Conservation (phyloP, 2,329 filamentous ascomycete genomes). For the Chrysosporium keratinophilum region DNA sequence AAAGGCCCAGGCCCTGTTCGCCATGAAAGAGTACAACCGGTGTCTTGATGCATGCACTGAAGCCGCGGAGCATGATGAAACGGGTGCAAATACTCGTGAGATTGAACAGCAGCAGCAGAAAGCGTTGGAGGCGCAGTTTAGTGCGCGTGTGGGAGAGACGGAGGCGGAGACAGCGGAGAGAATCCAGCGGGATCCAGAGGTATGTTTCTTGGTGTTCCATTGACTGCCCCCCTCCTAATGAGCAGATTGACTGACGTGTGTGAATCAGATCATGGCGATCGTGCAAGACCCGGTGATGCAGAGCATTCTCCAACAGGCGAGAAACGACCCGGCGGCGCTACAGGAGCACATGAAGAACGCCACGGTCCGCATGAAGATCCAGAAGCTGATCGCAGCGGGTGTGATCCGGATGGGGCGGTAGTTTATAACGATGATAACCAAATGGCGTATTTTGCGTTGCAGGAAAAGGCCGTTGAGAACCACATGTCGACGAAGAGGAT, state of each 20-base stretch:
- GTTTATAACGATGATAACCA: constrained; percentile 6
- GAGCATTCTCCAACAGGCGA: constrained; percentile 90
- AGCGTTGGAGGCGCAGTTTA: constrained; percentile 80
- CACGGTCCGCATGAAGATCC: constrained; percentile 72
- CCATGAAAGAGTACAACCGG: constrained; percentile 97
- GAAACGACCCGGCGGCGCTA: constrained; percentile 80
- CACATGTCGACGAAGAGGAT: constrained; percentile 4
- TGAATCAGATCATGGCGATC: constrained; percentile 62
- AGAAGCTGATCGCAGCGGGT: constrained; percentile 87
- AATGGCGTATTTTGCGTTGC: neutral
- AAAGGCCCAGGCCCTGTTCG: constrained; percentile 89
- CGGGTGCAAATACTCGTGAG: constrained; percentile 74
- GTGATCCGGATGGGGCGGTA: constrained; percentile 68
- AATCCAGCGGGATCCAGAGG: constrained; percentile 81
- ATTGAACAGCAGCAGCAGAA: constrained; percentile 93
- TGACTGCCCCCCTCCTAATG: neutral
- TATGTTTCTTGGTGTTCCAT: constrained; percentile 43
- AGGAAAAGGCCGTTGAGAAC: neutral
- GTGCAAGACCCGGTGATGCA: constrained; percentile 98
- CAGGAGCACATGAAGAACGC: constrained; percentile 97
- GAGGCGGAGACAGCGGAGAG: constrained; percentile 92
- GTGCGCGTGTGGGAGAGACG: constrained; percentile 82
- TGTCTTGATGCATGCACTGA: constrained; percentile 81
- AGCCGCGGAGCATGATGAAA: constrained; percentile 64
- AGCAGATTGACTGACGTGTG: neutral